Conservation (phyloP, 2,329 filamentous ascomycete genomes). For the Cytospora schulzeri region DNA sequence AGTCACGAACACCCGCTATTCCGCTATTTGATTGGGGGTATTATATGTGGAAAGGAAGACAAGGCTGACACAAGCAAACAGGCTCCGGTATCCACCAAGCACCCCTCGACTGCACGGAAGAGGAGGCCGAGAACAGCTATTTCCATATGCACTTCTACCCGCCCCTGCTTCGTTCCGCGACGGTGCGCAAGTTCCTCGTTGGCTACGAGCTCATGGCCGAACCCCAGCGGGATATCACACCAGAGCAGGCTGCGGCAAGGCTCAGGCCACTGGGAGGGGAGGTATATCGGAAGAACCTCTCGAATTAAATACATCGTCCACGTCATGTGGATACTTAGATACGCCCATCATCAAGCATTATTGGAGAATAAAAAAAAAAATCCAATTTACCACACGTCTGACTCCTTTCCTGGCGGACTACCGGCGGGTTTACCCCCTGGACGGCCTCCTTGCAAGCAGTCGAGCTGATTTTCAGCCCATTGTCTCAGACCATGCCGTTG, state of each 20-base stretch:
- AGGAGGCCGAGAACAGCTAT: conserved; percentile 85
- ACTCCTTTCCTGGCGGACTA: no score
- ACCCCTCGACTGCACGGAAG: conserved; percentile 76
- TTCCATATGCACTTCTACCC: conserved; percentile 99
- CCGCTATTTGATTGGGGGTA: neutral
- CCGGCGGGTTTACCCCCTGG: neutral
- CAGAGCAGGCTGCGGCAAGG: conserved; percentile 85
- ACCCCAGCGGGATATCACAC: conserved; percentile 97
- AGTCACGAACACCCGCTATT: neutral
- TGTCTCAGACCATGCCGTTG: no score
- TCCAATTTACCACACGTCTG: neutral
- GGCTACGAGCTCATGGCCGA: conserved; percentile 97
- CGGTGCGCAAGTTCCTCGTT: conserved; percentile 93
- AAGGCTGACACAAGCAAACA: conserved; percentile 37
- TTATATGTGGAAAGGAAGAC: neutral
- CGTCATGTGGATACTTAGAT: neutral
- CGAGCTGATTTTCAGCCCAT: neutral
- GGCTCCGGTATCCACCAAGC: conserved; percentile 96
- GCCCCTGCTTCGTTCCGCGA: conserved; percentile 86
- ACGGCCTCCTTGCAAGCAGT: no score
- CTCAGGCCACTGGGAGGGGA: conserved; percentile 77
- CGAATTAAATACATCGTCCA: conserved; percentile 23
- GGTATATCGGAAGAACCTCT: conserved; percentile 74
- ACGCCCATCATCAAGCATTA: conserved; percentile 7
- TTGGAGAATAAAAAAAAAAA: conserved; percentile 1